Conservation (phyloP, 176 grass and related monocot genomes). For the Otatea glauca region DNA sequence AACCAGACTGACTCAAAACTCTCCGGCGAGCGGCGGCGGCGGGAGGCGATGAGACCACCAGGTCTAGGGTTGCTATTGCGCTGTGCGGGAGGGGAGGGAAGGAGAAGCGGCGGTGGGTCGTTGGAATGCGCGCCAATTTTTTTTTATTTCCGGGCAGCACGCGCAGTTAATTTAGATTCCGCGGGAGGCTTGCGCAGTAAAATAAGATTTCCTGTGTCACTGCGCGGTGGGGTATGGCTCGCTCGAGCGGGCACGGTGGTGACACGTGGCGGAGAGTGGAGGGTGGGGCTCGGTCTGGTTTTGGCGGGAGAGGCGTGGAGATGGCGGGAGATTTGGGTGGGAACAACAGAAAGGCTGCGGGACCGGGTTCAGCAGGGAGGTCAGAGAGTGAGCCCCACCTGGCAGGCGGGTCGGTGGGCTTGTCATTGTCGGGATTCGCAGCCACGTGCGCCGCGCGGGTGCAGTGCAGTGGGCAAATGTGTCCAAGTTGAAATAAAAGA, state of each 20-base stretch:
- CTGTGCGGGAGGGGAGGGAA: not conserved
- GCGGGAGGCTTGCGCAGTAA: constrained; percentile 41
- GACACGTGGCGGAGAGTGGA: not conserved
- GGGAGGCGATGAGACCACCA: not conserved
- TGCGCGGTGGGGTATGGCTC: constrained; percentile 26
- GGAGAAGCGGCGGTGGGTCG: not conserved
- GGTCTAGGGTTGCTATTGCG: constrained; percentile 32
- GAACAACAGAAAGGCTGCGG: not conserved
- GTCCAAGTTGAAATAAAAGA: not conserved
- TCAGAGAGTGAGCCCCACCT: not conserved
- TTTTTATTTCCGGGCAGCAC: not conserved
- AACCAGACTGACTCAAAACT: not conserved
- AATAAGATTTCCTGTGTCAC: not conserved
- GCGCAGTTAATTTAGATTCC: constrained; percentile 2
- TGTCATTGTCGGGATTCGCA: constrained; percentile 37
- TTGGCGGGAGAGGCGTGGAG: constrained; percentile 51
- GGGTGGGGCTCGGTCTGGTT: constrained; percentile 7
- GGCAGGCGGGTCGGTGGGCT: not conserved
- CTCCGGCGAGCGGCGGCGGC: constrained; percentile 25
- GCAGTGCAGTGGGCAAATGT: not conserved
- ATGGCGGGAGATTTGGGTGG: constrained; percentile 58
- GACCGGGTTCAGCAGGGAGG: not conserved
- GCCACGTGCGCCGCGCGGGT: constrained; percentile 32
- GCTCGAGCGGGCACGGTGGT: too few species aligned
- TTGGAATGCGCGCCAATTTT: constrained; percentile 51